phyloP scores from a whole-genome alignment of 768 basidiomycete genomes.

The Agaricus sinodeliciosus region DNA sequence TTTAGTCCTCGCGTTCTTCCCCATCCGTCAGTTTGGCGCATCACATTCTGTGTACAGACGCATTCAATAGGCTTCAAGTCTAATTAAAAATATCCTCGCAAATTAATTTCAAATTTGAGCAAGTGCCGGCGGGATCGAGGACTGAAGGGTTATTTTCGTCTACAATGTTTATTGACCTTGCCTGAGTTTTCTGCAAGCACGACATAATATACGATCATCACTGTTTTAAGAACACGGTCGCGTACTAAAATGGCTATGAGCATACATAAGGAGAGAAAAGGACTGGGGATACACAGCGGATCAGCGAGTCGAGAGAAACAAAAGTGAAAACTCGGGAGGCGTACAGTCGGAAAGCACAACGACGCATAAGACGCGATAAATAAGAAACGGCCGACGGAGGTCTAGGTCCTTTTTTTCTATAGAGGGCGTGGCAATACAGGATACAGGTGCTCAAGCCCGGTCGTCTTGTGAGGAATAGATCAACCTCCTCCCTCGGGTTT shows the following conservation, averaged over 20 bases:
- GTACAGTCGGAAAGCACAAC: background rate
- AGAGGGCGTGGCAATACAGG: background rate
- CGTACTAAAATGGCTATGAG: slow-evolving; percentile 7
- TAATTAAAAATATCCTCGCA: slow-evolving; percentile 3
- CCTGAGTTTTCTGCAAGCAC: background rate
- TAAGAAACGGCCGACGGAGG: background rate
- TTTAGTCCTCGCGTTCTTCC: background rate
- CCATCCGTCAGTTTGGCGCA: background rate
- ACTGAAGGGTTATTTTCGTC: slow-evolving; percentile 3
- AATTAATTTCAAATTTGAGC: slow-evolving; percentile 3
- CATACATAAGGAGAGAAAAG: background rate
- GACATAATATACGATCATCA: slow-evolving; percentile 1
- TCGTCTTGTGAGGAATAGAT: background rate
- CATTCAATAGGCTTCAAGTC: background rate
- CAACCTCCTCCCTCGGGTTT: slow-evolving; percentile 9
- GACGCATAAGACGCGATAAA: slow-evolving; percentile 6
- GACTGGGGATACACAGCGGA: slow-evolving; percentile 3
- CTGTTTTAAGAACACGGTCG: background rate
- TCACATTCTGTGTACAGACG: background rate
- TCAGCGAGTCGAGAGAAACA: background rate
- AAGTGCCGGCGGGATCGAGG: slow-evolving; percentile 4
- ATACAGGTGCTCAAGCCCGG: background rate
- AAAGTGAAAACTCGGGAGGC: background rate
- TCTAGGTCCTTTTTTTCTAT: slow-evolving; percentile 3
- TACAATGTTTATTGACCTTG: background rate